A percentile compares a stretch with the other conserved stretches of the same genome.
phyloP scores from a whole-genome alignment of 768 basidiomycete genomes.

The Phlegmacium glaucopus region DNA sequence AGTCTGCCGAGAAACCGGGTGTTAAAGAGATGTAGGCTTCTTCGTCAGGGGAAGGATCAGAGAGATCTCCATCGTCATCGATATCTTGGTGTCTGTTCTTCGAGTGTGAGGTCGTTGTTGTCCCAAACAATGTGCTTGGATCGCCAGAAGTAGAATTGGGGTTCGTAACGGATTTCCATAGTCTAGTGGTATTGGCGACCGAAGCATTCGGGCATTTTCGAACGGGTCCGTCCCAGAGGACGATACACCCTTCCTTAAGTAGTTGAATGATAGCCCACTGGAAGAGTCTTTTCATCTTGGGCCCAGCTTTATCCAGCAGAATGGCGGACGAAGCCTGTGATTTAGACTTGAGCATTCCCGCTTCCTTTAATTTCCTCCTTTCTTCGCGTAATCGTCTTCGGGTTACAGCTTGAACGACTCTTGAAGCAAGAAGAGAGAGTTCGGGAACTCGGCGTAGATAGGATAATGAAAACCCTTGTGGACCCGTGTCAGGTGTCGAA shows the following conservation, averaged over 20 bases:
- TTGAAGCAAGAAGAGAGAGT: constrained; percentile 56
- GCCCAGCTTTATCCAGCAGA: constrained; percentile 22
- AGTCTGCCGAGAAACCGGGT: constrained; percentile 41
- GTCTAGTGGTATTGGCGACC: constrained; percentile 18
- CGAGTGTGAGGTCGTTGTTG: constrained; percentile 8
- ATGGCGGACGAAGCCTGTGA: constrained; percentile 6
- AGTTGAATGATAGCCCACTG: constrained; percentile 60
- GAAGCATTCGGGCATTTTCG: constrained; percentile 21
- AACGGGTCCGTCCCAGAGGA: constrained; percentile 68
- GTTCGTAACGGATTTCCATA: constrained; percentile 48
- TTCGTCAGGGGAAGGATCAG: constrained; percentile 60
- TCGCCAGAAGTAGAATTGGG: constrained; percentile 21
- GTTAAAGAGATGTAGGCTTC: constrained; percentile 68
- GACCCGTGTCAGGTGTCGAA: neutral
- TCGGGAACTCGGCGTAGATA: constrained; percentile 78
- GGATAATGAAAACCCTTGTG: constrained; percentile 64
- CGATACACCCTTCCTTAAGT: constrained; percentile 68
- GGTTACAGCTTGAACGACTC: constrained; percentile 61
- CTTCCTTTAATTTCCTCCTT: constrained; percentile 38
- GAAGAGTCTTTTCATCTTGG: constrained; percentile 69
- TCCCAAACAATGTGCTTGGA: constrained; percentile 30
- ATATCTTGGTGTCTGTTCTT: constrained; percentile 14
- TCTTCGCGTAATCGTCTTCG: constrained; percentile 51
- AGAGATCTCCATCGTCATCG: constrained; percentile 44
- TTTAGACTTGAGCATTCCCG: constrained; percentile 12